These are phyloP conservation scores for Cryptosporidium parvum DNA, from an alignment of 169 alveolate genomes.

Conservation along the genomic window DNA sequence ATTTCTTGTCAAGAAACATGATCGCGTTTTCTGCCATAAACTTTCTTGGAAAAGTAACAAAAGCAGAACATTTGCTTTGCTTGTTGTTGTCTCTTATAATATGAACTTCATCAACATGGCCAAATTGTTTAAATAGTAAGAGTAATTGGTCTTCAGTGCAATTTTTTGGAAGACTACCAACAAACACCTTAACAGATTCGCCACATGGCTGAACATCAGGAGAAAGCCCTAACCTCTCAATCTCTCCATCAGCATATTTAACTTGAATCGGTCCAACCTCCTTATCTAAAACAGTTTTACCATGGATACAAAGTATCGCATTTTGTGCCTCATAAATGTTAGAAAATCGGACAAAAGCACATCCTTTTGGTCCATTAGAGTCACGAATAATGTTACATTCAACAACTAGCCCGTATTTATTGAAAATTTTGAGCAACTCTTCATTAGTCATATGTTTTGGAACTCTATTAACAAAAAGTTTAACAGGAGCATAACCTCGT, in stretches of 20 bases:
- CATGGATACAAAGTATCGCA: constrained; percentile 72
- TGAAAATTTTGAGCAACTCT: constrained; percentile 49
- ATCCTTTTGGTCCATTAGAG: constrained; percentile 71
- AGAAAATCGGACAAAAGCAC: constrained; percentile 64
- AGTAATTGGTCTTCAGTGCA: constrained; percentile 71
- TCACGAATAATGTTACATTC: constrained; percentile 69
- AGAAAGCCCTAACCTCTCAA: constrained; percentile 65
- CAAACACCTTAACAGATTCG: constrained; percentile 69
- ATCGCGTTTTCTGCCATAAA: constrained; percentile 75
- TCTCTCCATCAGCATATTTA: constrained; percentile 71
- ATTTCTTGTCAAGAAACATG: constrained; percentile 60
- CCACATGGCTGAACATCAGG: constrained; percentile 77
- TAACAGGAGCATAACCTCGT: constrained; percentile 64
- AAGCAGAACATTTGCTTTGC: constrained; percentile 72
- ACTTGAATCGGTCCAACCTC: constrained; percentile 76
- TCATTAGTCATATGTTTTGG: constrained; percentile 70
- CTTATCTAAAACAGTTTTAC: constrained; percentile 45
- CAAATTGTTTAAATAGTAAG: constrained; percentile 41
- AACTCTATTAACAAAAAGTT: constrained; percentile 66
- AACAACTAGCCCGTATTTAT: constrained; percentile 65
- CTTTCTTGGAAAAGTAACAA: constrained; percentile 57
- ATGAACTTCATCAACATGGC: constrained; percentile 72
- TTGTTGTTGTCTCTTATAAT: constrained; percentile 58
- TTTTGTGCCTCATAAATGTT: constrained; percentile 67
- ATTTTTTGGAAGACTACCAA: constrained; percentile 72